Evolutionary conservation across 805 yeast genomes (phyloP).

Genomic region (Candida glaebosa): DNA sequence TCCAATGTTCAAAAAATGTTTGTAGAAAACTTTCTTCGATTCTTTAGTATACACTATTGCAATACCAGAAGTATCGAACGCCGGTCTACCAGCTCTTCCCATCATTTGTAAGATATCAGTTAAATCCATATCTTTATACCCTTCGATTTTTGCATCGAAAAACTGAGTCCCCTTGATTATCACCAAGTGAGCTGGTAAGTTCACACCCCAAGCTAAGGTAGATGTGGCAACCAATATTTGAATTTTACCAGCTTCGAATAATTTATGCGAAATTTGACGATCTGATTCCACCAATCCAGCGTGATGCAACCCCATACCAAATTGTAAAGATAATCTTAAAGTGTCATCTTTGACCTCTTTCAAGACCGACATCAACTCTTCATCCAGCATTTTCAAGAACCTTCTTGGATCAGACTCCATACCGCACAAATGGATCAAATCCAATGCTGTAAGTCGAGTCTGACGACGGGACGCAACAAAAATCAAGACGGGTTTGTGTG

Average conservation of each 20-base stretch:
- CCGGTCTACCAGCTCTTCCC: slow-evolving; percentile 86
- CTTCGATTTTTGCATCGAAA: slow-evolving; percentile 61
- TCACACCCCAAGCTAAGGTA: slow-evolving; percentile 88
- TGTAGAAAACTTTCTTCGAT: slow-evolving; percentile 69
- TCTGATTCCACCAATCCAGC: slow-evolving; percentile 78
- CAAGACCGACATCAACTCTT: slow-evolving; percentile 51
- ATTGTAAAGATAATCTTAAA: slow-evolving; percentile 64
- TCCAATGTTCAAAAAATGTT: slow-evolving; percentile 73
- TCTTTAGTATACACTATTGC: slow-evolving; percentile 77
- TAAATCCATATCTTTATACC: slow-evolving; percentile 75
- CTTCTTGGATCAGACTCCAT: slow-evolving; percentile 73
- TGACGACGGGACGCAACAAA: slow-evolving; percentile 84
- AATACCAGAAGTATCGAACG: slow-evolving; percentile 73
- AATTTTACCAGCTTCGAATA: slow-evolving; percentile 66
- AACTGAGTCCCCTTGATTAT: slow-evolving; percentile 74
- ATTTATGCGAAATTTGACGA: slow-evolving; percentile 63
- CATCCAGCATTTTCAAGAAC: slow-evolving; percentile 63
- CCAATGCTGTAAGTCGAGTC: slow-evolving; percentile 76
- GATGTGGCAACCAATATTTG: slow-evolving; percentile 76
- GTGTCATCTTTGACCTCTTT: slow-evolving; percentile 77
- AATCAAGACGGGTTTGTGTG: slow-evolving; percentile 77
- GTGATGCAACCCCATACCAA: slow-evolving; percentile 80
- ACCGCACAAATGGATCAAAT: slow-evolving; percentile 74
- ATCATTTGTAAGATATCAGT: slow-evolving; percentile 81
- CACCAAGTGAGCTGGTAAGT: slow-evolving; percentile 76